Base-by-base conservation (phyloP, 345 rosid genomes). In the Sonneratia alba region DNA sequence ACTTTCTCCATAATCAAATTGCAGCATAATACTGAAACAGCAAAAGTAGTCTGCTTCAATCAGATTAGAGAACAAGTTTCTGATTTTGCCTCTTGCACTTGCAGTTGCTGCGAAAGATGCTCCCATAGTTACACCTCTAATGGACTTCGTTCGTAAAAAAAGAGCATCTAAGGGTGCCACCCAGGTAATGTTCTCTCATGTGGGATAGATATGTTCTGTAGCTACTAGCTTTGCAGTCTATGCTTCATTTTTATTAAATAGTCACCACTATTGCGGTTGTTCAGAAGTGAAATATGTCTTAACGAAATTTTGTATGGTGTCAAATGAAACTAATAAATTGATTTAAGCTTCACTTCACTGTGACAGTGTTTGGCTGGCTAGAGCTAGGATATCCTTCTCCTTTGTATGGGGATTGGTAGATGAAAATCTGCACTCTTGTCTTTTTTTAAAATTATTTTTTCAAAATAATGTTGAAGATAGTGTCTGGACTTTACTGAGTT, bases 111-210 rank as follows among this genome's bases (percentile, higher is more conserved):
- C 70, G 38, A 85, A 81, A 73, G 88, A 79, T 59, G 22, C 69
- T 78, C 81, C 80, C 62, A 76, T 84, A 43, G 76, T 83, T 71
- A 89, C 89, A 40, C 91, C 94, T 49, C 72, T 87, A 66, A 87
- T 88, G 91, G 88, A 88, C 77, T 88, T 81, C 77, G 88, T 89
- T 57, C 77, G 93, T 66, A 87, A 79, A 72, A 89, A 85, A 83
- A 85, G 91, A 78, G 88, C 88, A 72, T 78, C 89, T 37, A 79
- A 79, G 80, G 79, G 68, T 40, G 82, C 79, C 72, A 77, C 87
- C n/a, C 75, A 81, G 87, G 87, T 86, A 80, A 34, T 9, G 16
- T 57, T 27, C n/a, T 34, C 22, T 36, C 65, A 57, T 27, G 66
- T 67, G 19, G 49, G 62, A 51, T 47, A 34, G 7, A 42, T 21